Evolutionary conservation across 768 basidiomycete species (phyloP), one percentile per base, ranked within the genome.

Genomic region (Mycena albidolilacea): DNA sequence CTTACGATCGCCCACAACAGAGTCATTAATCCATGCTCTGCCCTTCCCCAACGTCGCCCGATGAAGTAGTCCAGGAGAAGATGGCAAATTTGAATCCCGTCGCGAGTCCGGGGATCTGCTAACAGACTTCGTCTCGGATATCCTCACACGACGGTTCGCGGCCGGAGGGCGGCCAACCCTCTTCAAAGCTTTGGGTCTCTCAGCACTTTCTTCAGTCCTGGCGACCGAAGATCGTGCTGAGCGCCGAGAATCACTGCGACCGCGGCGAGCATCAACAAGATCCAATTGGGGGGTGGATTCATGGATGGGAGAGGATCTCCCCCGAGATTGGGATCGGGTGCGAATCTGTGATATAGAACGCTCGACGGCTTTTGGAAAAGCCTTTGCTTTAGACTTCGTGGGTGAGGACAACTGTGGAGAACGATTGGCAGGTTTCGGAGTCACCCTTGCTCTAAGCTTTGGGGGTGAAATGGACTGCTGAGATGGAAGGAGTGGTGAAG

Each of bases 401-500:
- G 75, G 77, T 4, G 79, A 80, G 12, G 77, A 75, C 38, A 62
- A 62, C 5, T 66, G 64, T 5, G 75, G 72, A 30, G 74, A 46
- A 65, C 74, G 44, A 64, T 75, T 68, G 69, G 35, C 52, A 62
- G 68, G 71, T 7, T 44, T 39, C 3, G 55, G 19, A 23, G 14
- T 7, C 1, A n/a, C 4, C 23, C 37, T 61, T 21, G 39, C 10
- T 35, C 43, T 30, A 12, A 75, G 64, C 62, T 76, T 77, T 23
- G 67, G 76, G 7, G 76, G 77, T 4, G 79, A 80, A 9, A 76
- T 75, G 37, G 64, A 62, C 5, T 66, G 64, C 74, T 50, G 78
- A 78, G 15, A 76, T 75, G 10, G 79, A 75, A 37, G 74, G 78
- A 12, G 77, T 30, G 30, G 65, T n/a, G 80, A 74, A 15, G 78